These are phyloP conservation scores for Cyberlindnera subsufficiens DNA, from an alignment of 805 yeast species.

Conservation along the genomic window DNA sequence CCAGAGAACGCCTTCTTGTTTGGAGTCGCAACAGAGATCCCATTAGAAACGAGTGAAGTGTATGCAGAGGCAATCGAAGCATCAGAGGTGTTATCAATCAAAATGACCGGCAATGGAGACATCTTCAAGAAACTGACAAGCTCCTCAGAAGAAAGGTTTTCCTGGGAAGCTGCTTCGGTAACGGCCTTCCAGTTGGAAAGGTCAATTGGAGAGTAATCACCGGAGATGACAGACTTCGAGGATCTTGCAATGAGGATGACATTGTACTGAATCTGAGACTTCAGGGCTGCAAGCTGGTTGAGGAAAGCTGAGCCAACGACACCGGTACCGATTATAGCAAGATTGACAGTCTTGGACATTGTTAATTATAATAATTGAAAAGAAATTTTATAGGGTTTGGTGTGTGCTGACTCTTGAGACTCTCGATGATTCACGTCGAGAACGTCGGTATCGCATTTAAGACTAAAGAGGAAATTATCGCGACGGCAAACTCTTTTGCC, in stretches of 20 bases:
- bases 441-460: too few species aligned
- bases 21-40: conserved; percentile 95
- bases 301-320: conserved; percentile 92
- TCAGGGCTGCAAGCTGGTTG: conserved; percentile 64
- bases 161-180: conserved; percentile 37
- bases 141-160: conserved; percentile 47
- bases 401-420: too few species aligned
- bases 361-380: too few species aligned
- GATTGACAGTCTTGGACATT: conserved; percentile 53
- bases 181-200: conserved; percentile 50
- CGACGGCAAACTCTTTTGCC: too few species aligned
- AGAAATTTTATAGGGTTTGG: too few species aligned
- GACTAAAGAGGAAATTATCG: too few species aligned
- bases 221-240: conserved; percentile 58
- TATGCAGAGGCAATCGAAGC: conserved; percentile 71
- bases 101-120: conserved; percentile 69
- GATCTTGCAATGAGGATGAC: conserved; percentile 79
- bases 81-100: conserved; percentile 93
- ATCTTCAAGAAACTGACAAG: conserved; percentile 57
- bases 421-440: too few species aligned
- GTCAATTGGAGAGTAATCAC: conserved; percentile 68
- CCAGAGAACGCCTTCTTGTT: conserved; percentile 96
- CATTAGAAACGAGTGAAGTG: conserved; percentile 64
- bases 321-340: conserved; percentile 83
- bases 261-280: conserved; percentile 58